phyloP scores from a whole-genome alignment of 495 filamentous ascomycete genomes.

The Penicillium coprophilum region DNA sequence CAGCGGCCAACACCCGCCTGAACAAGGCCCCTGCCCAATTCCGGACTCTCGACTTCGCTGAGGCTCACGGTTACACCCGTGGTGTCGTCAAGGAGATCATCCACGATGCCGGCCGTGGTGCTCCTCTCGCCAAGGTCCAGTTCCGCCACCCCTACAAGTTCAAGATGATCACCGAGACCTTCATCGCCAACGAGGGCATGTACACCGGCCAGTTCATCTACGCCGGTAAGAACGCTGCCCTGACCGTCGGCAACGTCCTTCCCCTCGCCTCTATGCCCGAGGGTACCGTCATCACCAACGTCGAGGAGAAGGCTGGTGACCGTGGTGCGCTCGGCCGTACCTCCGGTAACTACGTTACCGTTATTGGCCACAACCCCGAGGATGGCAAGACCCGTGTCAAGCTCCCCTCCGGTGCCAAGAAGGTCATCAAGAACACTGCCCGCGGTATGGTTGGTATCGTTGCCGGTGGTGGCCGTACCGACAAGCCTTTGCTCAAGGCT shows the following conservation, averaged over 20 bases:
- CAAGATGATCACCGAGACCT: conserved; percentile 89
- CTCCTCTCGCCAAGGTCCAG: conserved; percentile 90
- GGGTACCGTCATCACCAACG: conserved; percentile 97
- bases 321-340: conserved; percentile 93
- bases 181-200: conserved; percentile 99
- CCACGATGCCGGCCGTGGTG: conserved; percentile 97
- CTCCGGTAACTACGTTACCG: conserved; percentile 98
- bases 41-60: conserved; percentile 89
- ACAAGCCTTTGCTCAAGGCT: conserved; percentile 99
- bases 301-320: conserved; percentile 98
- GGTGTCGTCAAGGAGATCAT: conserved; percentile 98
- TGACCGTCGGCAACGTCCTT: conserved; percentile 96
- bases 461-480: conserved; percentile 97
- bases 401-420: conserved; percentile 98
- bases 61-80: conserved; percentile 94
- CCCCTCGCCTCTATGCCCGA: conserved; percentile 91
- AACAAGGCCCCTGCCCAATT: conserved; percentile 92
- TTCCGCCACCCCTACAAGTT: conserved; percentile 94
- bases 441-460: conserved; percentile 99
- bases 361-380: conserved; percentile 98
- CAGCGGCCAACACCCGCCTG: conserved; percentile 82
- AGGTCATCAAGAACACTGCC: conserved; percentile 86
- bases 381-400: conserved; percentile 99
- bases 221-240: conserved; percentile 94
- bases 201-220: conserved; percentile 99